Base-by-base conservation (phyloP, 1,284 basidiomycete species). In the Ganoderma meredithae region DNA sequence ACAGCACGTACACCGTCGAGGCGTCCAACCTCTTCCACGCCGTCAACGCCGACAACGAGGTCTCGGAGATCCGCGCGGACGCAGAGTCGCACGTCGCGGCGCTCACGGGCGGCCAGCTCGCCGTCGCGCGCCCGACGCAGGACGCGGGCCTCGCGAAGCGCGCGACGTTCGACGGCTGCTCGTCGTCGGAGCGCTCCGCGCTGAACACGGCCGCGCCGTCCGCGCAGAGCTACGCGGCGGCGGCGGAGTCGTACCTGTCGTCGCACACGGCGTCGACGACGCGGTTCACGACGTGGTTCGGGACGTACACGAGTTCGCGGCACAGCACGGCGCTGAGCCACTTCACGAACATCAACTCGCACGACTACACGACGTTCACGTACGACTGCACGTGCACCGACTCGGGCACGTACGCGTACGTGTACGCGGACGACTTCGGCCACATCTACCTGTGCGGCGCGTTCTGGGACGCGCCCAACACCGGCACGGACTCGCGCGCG, bases 401-500 rank as follows among this genome's bases (percentile, higher is more conserved):
- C n/a, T 5, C n/a, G 49, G 49, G 22, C 22, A n/a, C 19, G 22
- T 22, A 52, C 22, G 31, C 33, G 31, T 36, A 82, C 74, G 84
- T 85, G 40, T 81, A 81, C 74, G 79, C 83, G 19, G 73, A 79
- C 65, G 73, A 76, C 47, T 84, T 81, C 69, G 83, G 82, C 52
- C 64, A 63, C 33, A 77, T 86, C 70, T 81, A 81, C 74, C 81
- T 86, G 62, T 87, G 85, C 72, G 79, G 79, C 67, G 83, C 79
- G 12, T 87, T 86, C 80, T 86, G 85, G 84, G 27, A 72, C n/a
- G 83, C 81, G 13, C 78, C 83, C 9, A 76, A 71, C 63, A 83
- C 81, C 43, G 85, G 85, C 65, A 85, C 84, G 40, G 84, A 86
- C 73, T 86, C 85, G 40, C 80, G 80, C 79, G 76, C 65, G n/a